These are phyloP conservation scores for Syncephalastrum monosporum DNA, from an alignment of 371 early-diverging fungal genomes.

Conservation along the genomic window DNA sequence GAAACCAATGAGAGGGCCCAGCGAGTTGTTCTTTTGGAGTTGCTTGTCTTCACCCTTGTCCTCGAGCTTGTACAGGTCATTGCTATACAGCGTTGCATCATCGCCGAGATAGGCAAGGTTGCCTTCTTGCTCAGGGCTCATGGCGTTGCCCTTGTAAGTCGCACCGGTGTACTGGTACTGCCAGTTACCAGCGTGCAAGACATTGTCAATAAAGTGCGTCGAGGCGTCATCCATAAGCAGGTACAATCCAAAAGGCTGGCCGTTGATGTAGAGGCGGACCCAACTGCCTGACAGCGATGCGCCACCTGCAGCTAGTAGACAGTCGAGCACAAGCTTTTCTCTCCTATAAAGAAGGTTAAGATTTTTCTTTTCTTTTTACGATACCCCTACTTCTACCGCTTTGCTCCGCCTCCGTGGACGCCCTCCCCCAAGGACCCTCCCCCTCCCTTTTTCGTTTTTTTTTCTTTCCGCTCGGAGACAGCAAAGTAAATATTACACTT, in stretches of 20 bases:
- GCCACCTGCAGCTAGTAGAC: conserved; percentile 46
- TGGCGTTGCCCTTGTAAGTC: conserved; percentile 31
- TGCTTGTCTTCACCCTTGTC: conserved; percentile 23
- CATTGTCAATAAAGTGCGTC: conserved; percentile 41
- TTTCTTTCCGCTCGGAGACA: not conserved
- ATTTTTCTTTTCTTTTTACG: not conserved
- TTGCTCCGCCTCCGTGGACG: too few relatives aligned
- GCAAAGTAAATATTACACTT: conserved; percentile 7
- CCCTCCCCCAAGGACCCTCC: too few relatives aligned
- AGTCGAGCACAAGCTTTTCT: conserved; percentile 43
- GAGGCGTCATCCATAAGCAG: conserved; percentile 50
- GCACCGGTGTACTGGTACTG: conserved; percentile 11
- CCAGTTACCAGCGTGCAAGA: conserved; percentile 26
- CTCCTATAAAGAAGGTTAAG: conserved; percentile 18
- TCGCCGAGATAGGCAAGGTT: conserved; percentile 33
- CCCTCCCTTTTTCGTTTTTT: not conserved
- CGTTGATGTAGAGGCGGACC: conserved; percentile 48
- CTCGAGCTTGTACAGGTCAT: conserved; percentile 32
- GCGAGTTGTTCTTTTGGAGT: conserved; percentile 10
- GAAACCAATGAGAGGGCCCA: conserved; percentile 19
- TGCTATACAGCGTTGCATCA: conserved; percentile 23
- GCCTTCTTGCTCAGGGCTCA: conserved; percentile 21
- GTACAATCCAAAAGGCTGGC: conserved; percentile 40
- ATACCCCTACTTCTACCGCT: too few relatives aligned
- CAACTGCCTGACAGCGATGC: conserved; percentile 44